Percentiles rank a stretch among this genome's conserved stretches.
These are phyloP conservation scores for Anthracocystis panici-leucophaei DNA, from an alignment of 1,284 basidiomycete species.

Conservation along the genomic window DNA sequence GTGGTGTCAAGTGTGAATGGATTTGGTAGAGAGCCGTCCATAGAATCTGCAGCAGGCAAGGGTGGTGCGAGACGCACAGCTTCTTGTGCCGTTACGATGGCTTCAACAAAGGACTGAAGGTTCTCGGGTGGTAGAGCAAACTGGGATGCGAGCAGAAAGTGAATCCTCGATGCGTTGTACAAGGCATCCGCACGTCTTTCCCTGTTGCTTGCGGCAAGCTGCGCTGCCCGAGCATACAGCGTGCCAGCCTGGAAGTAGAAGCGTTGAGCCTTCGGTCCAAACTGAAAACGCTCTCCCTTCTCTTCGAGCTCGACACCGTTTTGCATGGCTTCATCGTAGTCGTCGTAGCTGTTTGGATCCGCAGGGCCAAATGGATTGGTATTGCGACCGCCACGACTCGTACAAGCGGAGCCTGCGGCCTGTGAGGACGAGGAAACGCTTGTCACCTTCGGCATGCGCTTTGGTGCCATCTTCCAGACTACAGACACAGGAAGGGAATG, in stretches of 20 bases:
- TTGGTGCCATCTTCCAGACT: slow-evolving; percentile 24
- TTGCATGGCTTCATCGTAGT: slow-evolving; percentile 56
- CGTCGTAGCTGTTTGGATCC: slow-evolving; percentile 37
- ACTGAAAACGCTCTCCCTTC: slow-evolving; percentile 55
- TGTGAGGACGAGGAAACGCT: slow-evolving; percentile 18
- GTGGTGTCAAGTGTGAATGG: slow-evolving; percentile 52
- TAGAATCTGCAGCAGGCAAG: neutral
- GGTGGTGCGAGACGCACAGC: slow-evolving; percentile 35
- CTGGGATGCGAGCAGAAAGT: slow-evolving; percentile 51
- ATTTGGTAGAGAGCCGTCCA: slow-evolving; percentile 27
- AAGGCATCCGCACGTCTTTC: slow-evolving; percentile 32
- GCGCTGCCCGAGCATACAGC: slow-evolving; percentile 36
- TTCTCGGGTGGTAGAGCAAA: slow-evolving; percentile 48
- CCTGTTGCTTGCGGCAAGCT: slow-evolving; percentile 17
- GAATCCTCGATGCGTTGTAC: slow-evolving; percentile 49
- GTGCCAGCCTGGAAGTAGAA: slow-evolving; percentile 46
- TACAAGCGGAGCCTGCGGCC: neutral
- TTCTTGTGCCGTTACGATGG: slow-evolving; percentile 26
- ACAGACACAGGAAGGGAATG: neutral
- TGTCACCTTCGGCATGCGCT: slow-evolving; percentile 39
- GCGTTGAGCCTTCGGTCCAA: slow-evolving; percentile 53
- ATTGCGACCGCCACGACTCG: slow-evolving; percentile 16
- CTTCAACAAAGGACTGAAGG: slow-evolving; percentile 25
- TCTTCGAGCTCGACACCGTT: slow-evolving; percentile 58
- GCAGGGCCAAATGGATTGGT: slow-evolving; percentile 29